Percentiles rank a stretch among this genome's conserved stretches.
Conservation (phyloP, 352 stramenopile species). For the Phytophthora melonis region DNA sequence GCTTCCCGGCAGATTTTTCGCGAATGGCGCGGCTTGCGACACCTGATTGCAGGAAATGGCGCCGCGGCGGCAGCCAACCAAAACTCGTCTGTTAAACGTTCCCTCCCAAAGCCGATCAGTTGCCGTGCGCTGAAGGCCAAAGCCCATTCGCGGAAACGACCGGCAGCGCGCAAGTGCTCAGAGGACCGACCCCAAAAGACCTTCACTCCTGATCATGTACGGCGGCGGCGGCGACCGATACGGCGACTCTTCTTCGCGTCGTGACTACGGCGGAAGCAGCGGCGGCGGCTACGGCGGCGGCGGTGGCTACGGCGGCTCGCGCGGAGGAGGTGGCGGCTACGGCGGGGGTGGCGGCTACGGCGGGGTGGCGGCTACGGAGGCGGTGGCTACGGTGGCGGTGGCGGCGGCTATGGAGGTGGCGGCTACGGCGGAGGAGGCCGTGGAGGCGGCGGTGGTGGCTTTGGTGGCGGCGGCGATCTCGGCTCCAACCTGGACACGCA, state of each 20-base stretch:
- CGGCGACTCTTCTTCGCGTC: conserved; percentile 23
- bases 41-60: conserved; percentile 37
- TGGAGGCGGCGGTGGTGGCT: conserved; percentile 37
- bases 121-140: background rate
- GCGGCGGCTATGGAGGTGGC: conserved; percentile 37
- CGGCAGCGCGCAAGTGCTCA: conserved; percentile 9
- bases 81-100: conserved; percentile 18
- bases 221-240: conserved; percentile 52
- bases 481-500: conserved; percentile 90
- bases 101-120: conserved; percentile 46
- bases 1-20: conserved; percentile 7
- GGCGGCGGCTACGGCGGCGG: conserved; percentile 47
- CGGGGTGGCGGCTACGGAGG: conserved; percentile 27
- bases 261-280: conserved; percentile 38
- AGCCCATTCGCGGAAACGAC: conserved; percentile 42
- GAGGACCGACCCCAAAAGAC: conserved; percentile 1
- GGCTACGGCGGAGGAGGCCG: conserved; percentile 43
- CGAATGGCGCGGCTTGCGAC: conserved; percentile 19
- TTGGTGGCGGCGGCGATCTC: conserved; percentile 68
- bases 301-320: conserved; percentile 37
- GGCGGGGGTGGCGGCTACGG: no score
- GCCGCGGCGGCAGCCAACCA: conserved; percentile 37
- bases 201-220: conserved; percentile 70
- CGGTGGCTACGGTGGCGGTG: conserved; percentile 27
- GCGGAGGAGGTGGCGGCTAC: conserved; percentile 36